These are phyloP conservation scores for Leonotis leonurus DNA, from an alignment of 257 asterid species.

Conservation along the genomic window DNA sequence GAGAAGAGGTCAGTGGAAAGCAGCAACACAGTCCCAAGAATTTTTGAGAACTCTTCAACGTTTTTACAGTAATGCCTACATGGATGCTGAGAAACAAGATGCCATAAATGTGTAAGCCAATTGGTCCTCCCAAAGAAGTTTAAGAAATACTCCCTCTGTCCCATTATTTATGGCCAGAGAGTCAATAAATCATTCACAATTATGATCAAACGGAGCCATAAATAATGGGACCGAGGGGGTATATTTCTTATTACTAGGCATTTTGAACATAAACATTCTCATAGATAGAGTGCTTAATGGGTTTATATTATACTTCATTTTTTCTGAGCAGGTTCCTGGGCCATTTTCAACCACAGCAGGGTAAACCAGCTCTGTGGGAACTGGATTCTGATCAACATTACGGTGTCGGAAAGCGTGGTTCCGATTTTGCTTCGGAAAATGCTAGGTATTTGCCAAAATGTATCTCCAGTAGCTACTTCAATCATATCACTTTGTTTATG, in stretches of 20 bases:
- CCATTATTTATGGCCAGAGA: no score
- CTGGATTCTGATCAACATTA: constrained; percentile 80
- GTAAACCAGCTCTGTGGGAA: constrained; percentile 89
- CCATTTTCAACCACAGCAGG: constrained; percentile 82
- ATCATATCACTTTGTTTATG: no score
- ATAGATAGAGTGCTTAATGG: not conserved
- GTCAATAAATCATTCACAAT: no score
- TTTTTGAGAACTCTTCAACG: constrained; percentile 78
- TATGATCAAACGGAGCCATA: no score
- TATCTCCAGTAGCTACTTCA: not conserved
- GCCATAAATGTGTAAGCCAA: constrained; percentile 79
- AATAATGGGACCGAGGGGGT: no score
- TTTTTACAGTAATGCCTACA: constrained; percentile 71
- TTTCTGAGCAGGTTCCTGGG: constrained; percentile 74
- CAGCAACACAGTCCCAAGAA: constrained; percentile 89
- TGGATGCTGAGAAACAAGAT: constrained; percentile 93
- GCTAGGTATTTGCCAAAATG: constrained; percentile 49
- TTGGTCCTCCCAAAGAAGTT: not conserved
- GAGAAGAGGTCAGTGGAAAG: constrained; percentile 94
- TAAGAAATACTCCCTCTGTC: no score
- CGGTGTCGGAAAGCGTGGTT: constrained; percentile 48
- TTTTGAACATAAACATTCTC: no score
- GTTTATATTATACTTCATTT: not conserved
- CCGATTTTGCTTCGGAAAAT: constrained; percentile 42
- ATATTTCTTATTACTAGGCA: no score